Evolutionary conservation across 2,329 filamentous ascomycete genomes (phyloP), one percentile per base, ranked within the genome.

Genomic region (Aureobasidium sp.): DNA sequence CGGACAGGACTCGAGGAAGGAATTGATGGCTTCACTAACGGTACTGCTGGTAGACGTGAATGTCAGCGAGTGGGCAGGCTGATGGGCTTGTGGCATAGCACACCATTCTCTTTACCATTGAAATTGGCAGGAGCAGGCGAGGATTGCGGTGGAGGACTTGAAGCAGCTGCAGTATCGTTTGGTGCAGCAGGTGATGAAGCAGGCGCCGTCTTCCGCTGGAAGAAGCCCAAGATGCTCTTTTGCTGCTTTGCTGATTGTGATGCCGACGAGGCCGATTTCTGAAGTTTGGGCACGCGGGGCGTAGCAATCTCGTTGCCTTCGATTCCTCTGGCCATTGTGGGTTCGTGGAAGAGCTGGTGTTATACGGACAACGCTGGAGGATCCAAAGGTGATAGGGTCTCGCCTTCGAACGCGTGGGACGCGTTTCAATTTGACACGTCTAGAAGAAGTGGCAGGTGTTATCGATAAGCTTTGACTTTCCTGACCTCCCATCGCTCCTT

Each of bases 111-210:
- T 68, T 79, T 80, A 73, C 82, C 81, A 73, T 82, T 73, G 47
- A 72, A 80, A 45, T 72, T 73, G 62, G 76, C 75, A 65, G 24
- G 85, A 85, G 59, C 87, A 85, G 29, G 84, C 73, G 39, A 70
- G n/a, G 70, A 70, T 12, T 67, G 50, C 5, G 60, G 54, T 14
- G 56, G 63, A 15, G 91, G 96, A 73, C 90, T 96, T 3, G 91
- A 89, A 6, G 88, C 82, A 5, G 90, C 90, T 0, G 89, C 48
- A 74, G 95, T 90, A 74, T 91, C 95, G 73, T 90, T 96, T 5
- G 91, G 88, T 24, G 72, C 72, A 39, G 72, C 69, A 63, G 71
- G 74, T 15, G 79, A 79, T 29, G 79, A 77, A 62, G 68, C 65
- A 64, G 66, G 71, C 24, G 66, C 66, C 45, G 76, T 66, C 64